Percentiles rank a stretch among this genome's conserved stretches.
Conservation (phyloP, 176 grass and related monocot species). For the Elymus sibiricus region DNA sequence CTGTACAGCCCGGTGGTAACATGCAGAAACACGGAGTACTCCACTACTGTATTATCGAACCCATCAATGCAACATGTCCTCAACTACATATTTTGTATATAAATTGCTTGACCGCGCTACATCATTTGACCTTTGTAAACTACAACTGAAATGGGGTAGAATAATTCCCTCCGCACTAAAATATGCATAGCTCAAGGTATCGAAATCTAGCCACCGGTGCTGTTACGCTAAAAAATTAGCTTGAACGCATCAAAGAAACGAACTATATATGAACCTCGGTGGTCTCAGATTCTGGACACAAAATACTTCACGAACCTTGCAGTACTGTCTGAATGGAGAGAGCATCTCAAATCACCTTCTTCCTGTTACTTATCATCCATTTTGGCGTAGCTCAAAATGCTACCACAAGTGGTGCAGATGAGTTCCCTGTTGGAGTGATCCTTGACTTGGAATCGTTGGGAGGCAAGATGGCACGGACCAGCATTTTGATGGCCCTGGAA, state of each 20-base stretch:
- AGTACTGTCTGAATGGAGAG: not conserved
- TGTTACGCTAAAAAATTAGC: not conserved
- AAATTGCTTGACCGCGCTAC: not conserved
- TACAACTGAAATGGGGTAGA: not conserved
- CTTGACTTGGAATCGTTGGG: slow-evolving; percentile 33
- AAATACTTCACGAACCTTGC: not conserved
- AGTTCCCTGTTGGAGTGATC: slow-evolving; percentile 60
- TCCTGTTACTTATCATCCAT: not conserved
- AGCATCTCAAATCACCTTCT: slow-evolving; percentile 1
- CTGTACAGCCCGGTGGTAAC: not conserved
- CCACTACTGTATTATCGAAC: not conserved
- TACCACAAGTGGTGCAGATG: not conserved
- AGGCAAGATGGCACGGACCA: slow-evolving; percentile 41
- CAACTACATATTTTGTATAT: not conserved
- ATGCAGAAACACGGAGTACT: not conserved
- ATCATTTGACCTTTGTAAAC: not conserved
- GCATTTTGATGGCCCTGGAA: slow-evolving; percentile 45
- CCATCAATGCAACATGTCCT: not conserved
- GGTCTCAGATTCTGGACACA: not conserved
- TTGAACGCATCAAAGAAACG: not conserved
- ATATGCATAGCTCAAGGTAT: not conserved
- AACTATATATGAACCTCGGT: not conserved
- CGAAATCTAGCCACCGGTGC: not conserved
- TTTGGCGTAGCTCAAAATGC: not conserved
- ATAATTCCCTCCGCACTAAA: not conserved